Evolutionary conservation across 2,329 filamentous ascomycete species (phyloP), one percentile per base, ranked within the genome.

Genomic region (Pseudonectria buxi): DNA sequence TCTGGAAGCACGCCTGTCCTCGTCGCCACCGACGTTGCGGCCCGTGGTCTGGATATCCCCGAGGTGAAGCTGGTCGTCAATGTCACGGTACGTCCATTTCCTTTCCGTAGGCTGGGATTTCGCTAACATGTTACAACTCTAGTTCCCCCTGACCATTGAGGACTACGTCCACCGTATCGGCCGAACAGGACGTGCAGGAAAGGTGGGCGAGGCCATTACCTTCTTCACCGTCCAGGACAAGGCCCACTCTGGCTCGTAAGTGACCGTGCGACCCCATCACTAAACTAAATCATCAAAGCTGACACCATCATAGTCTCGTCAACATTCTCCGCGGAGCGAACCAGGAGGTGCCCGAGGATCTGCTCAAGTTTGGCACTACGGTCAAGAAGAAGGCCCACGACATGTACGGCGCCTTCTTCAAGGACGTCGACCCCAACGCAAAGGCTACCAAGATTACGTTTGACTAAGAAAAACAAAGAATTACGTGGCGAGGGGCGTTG

Each of bases 381-480:
- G 92, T 98, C 34, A 98, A 96, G 78, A 95, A 94, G 78, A 96
- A 96, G 87, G 77, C 81, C 32, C 92, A 98, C 66, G 85, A 88
- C 55, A 84, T 86, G 31, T 98, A 96, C 57, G 92, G 92, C 38
- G 87, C 88, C 24, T 96, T 96, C 60, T 95, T 85, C 72, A 95
- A 92, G 65, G 87, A 95, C 51, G 80, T 86, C 7, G 84, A 86
- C 51, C 81, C 81, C 61, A 86, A 76, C 59, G 83, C 90, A 65
- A 82, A 85, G 62, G 81, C 86, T 18, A 92, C 83, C 38, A 95
- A 95, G 72, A 94, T 95, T 58, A 89, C 79, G 30, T 95, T 95
- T 67, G 87, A 94, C 55, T 75, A 60, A 42, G 39, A 26, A 18
- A 13, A 36, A 37, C 39, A 35, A 39, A 26, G 18, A 13, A 36